These are phyloP conservation scores for Fraxinus ornus DNA, from an alignment of 305 asterid species.

Conservation along the genomic window DNA sequence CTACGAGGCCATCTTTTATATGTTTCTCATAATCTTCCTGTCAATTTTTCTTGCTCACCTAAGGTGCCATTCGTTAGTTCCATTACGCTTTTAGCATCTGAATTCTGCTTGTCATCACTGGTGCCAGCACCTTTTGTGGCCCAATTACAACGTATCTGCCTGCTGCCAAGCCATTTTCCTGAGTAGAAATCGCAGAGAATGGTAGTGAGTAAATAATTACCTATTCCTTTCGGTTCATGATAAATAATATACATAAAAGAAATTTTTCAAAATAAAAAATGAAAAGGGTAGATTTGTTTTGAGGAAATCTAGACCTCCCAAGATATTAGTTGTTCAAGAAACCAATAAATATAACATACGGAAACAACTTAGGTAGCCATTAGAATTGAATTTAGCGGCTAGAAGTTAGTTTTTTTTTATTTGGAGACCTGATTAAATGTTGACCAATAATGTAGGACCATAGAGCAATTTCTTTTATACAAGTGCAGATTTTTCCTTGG, in stretches of 20 bases:
- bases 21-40: not conserved
- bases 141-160: constrained; percentile 98
- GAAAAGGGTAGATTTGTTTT: not conserved
- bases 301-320: not conserved
- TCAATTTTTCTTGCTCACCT: constrained; percentile 41
- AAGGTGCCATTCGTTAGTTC: constrained; percentile 77
- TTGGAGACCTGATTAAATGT: too few species aligned
- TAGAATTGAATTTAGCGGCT: too few species aligned
- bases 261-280: not conserved
- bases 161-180: constrained; percentile 96
- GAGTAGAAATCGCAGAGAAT: constrained; percentile 21
- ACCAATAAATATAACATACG: not conserved
- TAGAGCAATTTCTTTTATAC: too few species aligned
- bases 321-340: not conserved
- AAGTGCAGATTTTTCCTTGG: too few species aligned
- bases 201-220: not conserved
- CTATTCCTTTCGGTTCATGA: constrained; percentile 3
- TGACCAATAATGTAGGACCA: too few species aligned
- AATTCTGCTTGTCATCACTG: constrained; percentile 70
- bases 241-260: not conserved
- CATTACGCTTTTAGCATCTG: constrained; percentile 67
- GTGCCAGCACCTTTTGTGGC: constrained; percentile 86
- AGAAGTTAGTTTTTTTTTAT: too few species aligned
- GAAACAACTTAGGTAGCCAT: too few species aligned
- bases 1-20: not conserved